Evolutionary conservation across 352 stramenopile genomes (phyloP).

Genomic region (Globisporangium polare): DNA sequence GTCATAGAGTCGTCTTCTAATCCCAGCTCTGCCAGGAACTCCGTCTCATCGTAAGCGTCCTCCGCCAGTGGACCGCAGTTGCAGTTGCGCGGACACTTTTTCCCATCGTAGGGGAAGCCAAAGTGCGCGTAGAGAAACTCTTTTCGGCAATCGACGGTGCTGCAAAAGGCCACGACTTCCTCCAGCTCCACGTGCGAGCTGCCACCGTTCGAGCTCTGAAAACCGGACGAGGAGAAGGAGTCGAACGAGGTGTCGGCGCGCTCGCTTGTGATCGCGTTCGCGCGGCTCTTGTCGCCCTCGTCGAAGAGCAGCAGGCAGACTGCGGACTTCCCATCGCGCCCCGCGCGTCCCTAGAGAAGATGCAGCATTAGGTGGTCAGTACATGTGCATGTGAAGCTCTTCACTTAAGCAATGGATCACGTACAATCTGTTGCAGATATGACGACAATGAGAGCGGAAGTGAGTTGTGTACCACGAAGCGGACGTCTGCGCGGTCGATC

Average conservation of each 20-base stretch:
- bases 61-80: slow-evolving; percentile 45
- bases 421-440: slow-evolving; percentile 79
- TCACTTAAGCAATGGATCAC: slow-evolving; percentile 11
- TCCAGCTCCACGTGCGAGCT: slow-evolving; percentile 40
- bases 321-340: slow-evolving; percentile 49
- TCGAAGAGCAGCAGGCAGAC: slow-evolving; percentile 63
- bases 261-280: slow-evolving; percentile 39
- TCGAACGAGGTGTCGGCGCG: slow-evolving; percentile 20
- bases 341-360: slow-evolving; percentile 49
- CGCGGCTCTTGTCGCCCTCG: slow-evolving; percentile 49
- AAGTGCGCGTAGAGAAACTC: slow-evolving; percentile 57
- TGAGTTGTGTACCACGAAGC: slow-evolving; percentile 71
- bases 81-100: slow-evolving; percentile 44
- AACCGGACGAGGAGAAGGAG: slow-evolving; percentile 6
- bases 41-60: background rate
- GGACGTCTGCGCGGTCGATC: slow-evolving; percentile 72
- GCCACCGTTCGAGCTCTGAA: slow-evolving; percentile 29
- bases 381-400: background rate
- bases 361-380: background rate
- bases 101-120: slow-evolving; percentile 35
- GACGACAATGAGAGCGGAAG: slow-evolving; percentile 57
- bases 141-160: slow-evolving; percentile 48
- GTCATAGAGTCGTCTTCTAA: background rate
- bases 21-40: background rate
- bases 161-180: slow-evolving; percentile 54